phyloP scores from a whole-genome alignment of 2,329 filamentous ascomycete genomes.

The Epichloe gansuensis region DNA sequence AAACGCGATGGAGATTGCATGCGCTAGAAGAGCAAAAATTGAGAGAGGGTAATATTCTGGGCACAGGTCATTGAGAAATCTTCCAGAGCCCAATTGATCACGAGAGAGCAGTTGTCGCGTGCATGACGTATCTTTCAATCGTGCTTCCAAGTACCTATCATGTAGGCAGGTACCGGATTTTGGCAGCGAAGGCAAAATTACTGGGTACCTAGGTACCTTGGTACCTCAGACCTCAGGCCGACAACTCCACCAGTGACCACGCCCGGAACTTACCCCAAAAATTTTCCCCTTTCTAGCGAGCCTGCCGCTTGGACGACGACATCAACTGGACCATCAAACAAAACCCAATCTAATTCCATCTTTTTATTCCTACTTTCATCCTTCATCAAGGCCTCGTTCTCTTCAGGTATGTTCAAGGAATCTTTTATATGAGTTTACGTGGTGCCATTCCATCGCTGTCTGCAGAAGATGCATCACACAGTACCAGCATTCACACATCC shows the following conservation, averaged over 20 bases:
- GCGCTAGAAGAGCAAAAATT: no score
- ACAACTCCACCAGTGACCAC: slow-evolving; percentile 6
- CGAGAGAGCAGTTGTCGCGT: no score
- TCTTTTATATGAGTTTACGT: not conserved
- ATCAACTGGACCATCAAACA: not conserved
- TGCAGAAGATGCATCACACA: not conserved
- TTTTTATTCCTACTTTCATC: slow-evolving; percentile 4
- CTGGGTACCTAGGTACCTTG: no score
- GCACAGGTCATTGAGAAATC: no score
- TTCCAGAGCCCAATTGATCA: no score
- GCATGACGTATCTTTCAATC: no score
- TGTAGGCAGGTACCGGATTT: no score
- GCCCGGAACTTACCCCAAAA: slow-evolving; percentile 13
- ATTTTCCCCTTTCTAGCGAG: slow-evolving; percentile 15
- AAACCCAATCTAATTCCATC: not conserved
- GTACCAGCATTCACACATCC: not conserved
- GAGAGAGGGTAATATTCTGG: no score
- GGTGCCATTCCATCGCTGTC: not conserved
- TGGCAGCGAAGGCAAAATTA: not conserved
- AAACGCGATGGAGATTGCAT: no score
- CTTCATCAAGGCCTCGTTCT: not conserved
- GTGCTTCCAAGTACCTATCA: no score
- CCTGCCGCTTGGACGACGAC: not conserved
- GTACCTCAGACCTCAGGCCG: slow-evolving; percentile 25
- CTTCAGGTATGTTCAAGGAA: slow-evolving; percentile 1